Evolutionary conservation across 2,329 filamentous ascomycete genomes (phyloP), one percentile per base, ranked within the genome.

Genomic region (Epichloe elymi): DNA sequence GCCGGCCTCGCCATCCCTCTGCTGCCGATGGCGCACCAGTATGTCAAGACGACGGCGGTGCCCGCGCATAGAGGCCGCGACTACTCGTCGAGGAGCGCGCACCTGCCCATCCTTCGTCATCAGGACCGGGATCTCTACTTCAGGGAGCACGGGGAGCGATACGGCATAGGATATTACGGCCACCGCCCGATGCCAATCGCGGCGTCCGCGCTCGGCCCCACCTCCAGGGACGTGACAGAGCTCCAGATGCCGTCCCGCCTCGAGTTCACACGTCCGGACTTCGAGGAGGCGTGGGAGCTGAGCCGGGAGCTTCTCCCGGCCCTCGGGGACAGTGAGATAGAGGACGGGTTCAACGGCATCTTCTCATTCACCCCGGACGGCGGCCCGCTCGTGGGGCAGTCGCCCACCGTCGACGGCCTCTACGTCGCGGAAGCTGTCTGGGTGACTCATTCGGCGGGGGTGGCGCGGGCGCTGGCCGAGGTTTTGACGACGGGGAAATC

Each of bases 281-380:
- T 83, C 52, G 72, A 70, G 2, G 75, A 76, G 0, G 80, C 78
- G 0, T 83, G 80, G 80, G 66, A 76, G 53, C 66, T 76, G 12
- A 74, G 75, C 0, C 67, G 75, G 54, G 69, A 75, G 33, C 63
- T 83, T 0, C 61, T 83, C 1, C 80, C 80, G 0, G 66, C 65
- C 1, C 64, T 83, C 4, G 62, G 65, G 3, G 65, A 76, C 4
- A 72, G 66, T 14, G 63, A 78, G 52, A 72, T 83, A 6, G 74
- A 67, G 0, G 74, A 80, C 40, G 80, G 79, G 0, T 83, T 83
- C 69, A 83, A 83, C 57, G 80, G 80, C 3, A 73, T 83, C 57
- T 79, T 83, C 62, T 83, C 80, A 0, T 83, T 83, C 58, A 83
- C 80, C 0, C 80, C 80, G 0, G 80, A 83, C 49, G 79, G 80